Conservation (phyloP, 352 stramenopile species). For the Pythium scleroteichum region DNA sequence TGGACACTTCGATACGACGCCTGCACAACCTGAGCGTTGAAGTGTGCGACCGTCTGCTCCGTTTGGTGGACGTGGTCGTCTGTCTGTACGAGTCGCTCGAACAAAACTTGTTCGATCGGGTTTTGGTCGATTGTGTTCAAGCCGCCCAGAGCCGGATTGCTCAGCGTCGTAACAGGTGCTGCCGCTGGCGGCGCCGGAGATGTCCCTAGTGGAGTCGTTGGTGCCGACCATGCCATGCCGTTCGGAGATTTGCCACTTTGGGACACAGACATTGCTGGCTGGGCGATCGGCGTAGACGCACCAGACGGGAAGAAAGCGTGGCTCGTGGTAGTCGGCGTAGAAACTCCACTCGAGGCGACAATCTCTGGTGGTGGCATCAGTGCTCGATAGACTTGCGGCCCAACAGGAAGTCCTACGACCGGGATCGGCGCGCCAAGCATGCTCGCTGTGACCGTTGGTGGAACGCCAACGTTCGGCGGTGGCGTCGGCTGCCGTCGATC, state of each 20-base stretch:
- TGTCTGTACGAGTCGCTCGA: conserved; percentile 49
- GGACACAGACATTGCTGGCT: background rate
- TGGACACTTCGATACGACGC: conserved; percentile 48
- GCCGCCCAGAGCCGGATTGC: background rate
- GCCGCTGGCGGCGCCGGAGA: background rate
- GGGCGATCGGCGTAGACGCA: background rate
- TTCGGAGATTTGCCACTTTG: background rate
- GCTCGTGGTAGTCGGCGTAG: background rate
- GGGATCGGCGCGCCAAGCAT: too few species aligned
- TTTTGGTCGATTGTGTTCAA: conserved; percentile 31
- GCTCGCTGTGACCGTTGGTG: too few species aligned
- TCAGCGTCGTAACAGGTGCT: conserved; percentile 2
- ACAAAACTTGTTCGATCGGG: conserved; percentile 55
- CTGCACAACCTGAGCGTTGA: conserved; percentile 50
- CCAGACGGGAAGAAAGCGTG: background rate
- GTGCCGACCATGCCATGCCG: background rate
- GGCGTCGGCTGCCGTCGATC: background rate
- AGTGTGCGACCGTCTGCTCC: conserved; percentile 39
- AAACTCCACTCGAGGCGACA: background rate
- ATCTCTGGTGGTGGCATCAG: background rate
- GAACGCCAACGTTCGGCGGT: background rate
- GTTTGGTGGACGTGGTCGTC: conserved; percentile 43
- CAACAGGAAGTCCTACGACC: too few species aligned
- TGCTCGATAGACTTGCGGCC: background rate
- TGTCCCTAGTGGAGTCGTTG: background rate